Conservation (phyloP, 306 rosid genomes). For the Hippophae gyantsensis region DNA sequence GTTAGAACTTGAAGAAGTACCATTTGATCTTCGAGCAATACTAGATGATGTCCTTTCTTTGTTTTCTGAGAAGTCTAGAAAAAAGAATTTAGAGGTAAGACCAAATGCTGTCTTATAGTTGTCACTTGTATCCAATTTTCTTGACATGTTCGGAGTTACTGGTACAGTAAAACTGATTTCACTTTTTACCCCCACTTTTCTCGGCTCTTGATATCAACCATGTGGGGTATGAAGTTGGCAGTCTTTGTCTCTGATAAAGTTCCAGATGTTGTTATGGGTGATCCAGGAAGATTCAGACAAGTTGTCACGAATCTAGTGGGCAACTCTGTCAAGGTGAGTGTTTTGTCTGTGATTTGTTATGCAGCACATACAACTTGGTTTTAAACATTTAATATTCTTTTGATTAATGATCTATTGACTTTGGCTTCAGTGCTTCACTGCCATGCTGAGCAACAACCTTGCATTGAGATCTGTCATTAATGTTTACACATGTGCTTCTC, state of each 20-base stretch:
- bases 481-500: slow-evolving; percentile 6
- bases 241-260: slow-evolving; percentile 94
- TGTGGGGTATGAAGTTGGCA: slow-evolving; percentile 64
- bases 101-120: not conserved
- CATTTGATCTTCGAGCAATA: slow-evolving; percentile 78
- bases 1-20: slow-evolving; percentile 94
- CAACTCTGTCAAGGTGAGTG: slow-evolving; percentile 87
- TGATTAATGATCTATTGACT: slow-evolving; percentile 1
- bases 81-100: slow-evolving; percentile 86
- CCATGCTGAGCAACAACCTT: not conserved
- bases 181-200: not conserved
- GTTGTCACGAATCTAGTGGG: slow-evolving; percentile 93
- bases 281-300: slow-evolving; percentile 97
- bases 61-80: slow-evolving; percentile 89
- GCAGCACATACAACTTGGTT: not conserved
- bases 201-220: slow-evolving; percentile 4
- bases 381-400: slow-evolving; percentile 1
- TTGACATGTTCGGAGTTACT: not conserved
- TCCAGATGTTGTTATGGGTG: slow-evolving; percentile 80
- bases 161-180: slow-evolving; percentile 18
- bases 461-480: not conserved
- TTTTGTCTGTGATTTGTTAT: slow-evolving; percentile 3
- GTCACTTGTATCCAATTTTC: not conserved
- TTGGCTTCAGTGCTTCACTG: not conserved
- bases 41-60: slow-evolving; percentile 93